phyloP scores from a whole-genome alignment of 768 basidiomycete genomes.

The Tricholoma saponaceum region DNA sequence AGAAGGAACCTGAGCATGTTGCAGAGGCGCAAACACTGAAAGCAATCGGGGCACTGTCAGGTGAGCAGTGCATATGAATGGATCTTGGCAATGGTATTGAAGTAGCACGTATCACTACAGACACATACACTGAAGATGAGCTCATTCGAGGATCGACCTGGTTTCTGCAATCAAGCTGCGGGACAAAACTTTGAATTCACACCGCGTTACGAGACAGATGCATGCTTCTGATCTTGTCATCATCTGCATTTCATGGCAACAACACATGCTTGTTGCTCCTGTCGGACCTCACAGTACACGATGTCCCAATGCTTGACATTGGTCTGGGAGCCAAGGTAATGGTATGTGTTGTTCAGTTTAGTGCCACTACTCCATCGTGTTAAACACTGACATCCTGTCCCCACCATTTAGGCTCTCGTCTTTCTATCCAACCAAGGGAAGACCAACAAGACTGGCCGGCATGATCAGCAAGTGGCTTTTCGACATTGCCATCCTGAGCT shows the following conservation, averaged over 20 bases:
- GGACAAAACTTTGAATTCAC: conserved; percentile 6
- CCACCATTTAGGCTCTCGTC: conserved; percentile 20
- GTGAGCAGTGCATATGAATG: neutral
- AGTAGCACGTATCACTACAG: conserved; percentile 22
- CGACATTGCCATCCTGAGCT: conserved; percentile 21
- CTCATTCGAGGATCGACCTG: conserved; percentile 17
- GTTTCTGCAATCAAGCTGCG: conserved; percentile 10
- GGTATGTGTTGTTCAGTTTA: conserved; percentile 8
- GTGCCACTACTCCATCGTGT: neutral
- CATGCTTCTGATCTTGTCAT: conserved; percentile 24
- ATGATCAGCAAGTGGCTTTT: conserved; percentile 28
- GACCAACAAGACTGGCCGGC: conserved; percentile 24
- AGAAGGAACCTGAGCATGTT: conserved; percentile 16
- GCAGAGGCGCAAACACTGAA: conserved; percentile 17
- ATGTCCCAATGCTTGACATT: conserved; percentile 17
- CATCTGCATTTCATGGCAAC: conserved; percentile 26
- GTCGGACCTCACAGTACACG: conserved; percentile 20
- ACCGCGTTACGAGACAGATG: conserved; percentile 23
- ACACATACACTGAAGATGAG: conserved; percentile 5
- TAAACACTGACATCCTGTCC: neutral
- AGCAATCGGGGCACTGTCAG: conserved; percentile 5
- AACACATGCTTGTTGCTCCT: conserved; percentile 17
- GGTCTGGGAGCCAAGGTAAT: conserved; percentile 9
- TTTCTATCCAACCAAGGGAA: conserved; percentile 26
- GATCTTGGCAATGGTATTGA: neutral